Base-by-base conservation (phyloP, 345 rosid genomes). In the Melaleuca quinquenervia region DNA sequence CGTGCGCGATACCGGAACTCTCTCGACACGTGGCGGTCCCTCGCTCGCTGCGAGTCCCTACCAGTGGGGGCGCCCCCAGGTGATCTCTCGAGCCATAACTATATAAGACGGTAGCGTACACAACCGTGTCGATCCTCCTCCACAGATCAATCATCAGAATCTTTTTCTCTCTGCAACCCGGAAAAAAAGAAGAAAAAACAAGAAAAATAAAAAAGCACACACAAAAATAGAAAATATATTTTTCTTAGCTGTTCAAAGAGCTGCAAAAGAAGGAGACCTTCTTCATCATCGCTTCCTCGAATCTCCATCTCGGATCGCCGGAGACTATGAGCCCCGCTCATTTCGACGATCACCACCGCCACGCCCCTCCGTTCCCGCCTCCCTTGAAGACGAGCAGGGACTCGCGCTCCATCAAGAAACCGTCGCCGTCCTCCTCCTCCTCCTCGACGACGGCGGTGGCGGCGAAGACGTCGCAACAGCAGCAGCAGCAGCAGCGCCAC, bases 371-470 rank as follows among this genome's bases (percentile, higher is more conserved):
- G 1, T 85, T 85, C 84, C 91, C 91, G 8, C 89, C 91, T 13
- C 87, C 90, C 2, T 50, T 93, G 87, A 90, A 89, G 85, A 83
- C 93, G 60, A 89, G 88, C 89, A 94, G 89, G 84, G 94, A 88
- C 62, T 95, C 98, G 0, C 96, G 92, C 88, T 53, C 88, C 78
- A 94, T 92, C 44, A 94, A 89, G 78, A 94, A 94, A 82, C 75
- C 89, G 9, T 83, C 91, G 0, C 82, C 87, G 3, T 83, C 91
- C 0, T 87, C 92, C 3, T 85, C 90, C 8, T 88, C 89, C 0
- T 90, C 91, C 2, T 86, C 95, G 15, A 82, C 92, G 6, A 87
- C 92, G 3, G 88, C 93, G 11, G 87, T 89, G 58, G 85, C 90
- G 90, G 11, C 87, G 52, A 29, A 26, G 84, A 48, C 84, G 10